phyloP scores from a whole-genome alignment of 2,329 filamentous ascomycete species.

The Kalaharituber pfeilii region DNA sequence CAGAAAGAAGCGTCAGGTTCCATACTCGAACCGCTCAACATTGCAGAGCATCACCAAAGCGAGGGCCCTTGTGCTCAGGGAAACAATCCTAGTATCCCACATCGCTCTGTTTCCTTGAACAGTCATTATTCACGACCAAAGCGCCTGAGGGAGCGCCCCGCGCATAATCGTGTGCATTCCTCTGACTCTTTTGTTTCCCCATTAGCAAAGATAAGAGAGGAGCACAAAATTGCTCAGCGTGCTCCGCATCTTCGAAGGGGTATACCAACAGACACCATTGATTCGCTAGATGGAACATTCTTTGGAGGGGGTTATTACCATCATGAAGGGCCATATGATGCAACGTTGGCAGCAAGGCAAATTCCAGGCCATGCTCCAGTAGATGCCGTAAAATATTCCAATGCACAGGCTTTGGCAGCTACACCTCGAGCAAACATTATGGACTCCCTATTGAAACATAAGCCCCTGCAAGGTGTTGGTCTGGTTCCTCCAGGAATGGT shows the following conservation, averaged over 20 bases:
- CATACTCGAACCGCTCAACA: not conserved
- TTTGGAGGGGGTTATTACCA: conserved; percentile 49
- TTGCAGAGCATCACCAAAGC: not conserved
- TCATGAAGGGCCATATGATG: conserved; percentile 81
- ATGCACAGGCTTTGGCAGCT: conserved; percentile 59
- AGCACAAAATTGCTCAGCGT: not conserved
- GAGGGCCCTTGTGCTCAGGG: not conserved
- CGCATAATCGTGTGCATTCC: not conserved
- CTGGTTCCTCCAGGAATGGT: conserved; percentile 53
- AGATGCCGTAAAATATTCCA: conserved; percentile 55
- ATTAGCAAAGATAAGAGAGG: not conserved
- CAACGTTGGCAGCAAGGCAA: conserved; percentile 59
- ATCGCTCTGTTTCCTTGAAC: not conserved
- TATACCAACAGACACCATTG: conserved; percentile 49
- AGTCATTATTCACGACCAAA: not conserved
- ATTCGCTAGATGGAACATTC: conserved; percentile 52
- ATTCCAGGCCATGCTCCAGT: conserved; percentile 48
- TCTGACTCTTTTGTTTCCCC: not conserved
- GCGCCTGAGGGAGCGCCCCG: not conserved
- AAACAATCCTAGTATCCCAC: not conserved
- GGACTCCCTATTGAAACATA: conserved; percentile 54
- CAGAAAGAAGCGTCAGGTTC: not conserved
- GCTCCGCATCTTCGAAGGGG: not conserved
- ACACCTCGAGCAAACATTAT: conserved; percentile 62
- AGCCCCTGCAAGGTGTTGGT: conserved; percentile 66